These are phyloP conservation scores for Scheffersomyces lignosus DNA, from an alignment of 805 yeast genomes.

Conservation along the genomic window DNA sequence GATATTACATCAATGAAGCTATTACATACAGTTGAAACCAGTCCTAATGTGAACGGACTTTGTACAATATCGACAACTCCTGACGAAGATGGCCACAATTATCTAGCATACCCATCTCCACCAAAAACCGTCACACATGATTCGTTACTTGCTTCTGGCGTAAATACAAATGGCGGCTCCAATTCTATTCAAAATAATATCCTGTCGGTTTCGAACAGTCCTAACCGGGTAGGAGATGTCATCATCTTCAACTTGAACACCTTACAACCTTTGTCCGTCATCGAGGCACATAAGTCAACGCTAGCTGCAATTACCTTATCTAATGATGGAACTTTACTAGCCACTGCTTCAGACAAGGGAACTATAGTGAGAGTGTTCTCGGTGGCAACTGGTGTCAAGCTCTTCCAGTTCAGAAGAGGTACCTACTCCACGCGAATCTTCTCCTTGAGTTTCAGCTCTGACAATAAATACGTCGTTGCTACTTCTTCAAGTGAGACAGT, in stretches of 20 bases:
- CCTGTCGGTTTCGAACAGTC: conserved; percentile 40
- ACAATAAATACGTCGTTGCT: conserved; percentile 73
- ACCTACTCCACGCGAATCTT: conserved; percentile 80
- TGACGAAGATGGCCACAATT: conserved; percentile 42
- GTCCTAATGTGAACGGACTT: conserved; percentile 50
- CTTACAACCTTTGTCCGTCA: conserved; percentile 72
- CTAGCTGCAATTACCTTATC: conserved; percentile 69
- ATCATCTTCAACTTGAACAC: conserved; percentile 76
- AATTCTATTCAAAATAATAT: conserved; percentile 41
- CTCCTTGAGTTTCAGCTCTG: conserved; percentile 72
- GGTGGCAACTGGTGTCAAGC: conserved; percentile 58
- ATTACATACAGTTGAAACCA: conserved; percentile 46
- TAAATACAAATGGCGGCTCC: conserved; percentile 41
- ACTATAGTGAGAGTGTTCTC: conserved; percentile 84
- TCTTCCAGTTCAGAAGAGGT: conserved; percentile 80
- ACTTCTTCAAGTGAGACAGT: conserved; percentile 89
- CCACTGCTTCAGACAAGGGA: conserved; percentile 89
- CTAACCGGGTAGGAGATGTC: conserved; percentile 63
- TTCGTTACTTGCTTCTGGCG: conserved; percentile 39
- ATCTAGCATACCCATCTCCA: conserved; percentile 74
- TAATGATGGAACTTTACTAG: conserved; percentile 73
- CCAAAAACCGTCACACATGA: conserved; percentile 55
- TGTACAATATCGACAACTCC: conserved; percentile 55
- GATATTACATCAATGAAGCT: conserved; percentile 41
- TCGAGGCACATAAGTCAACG: conserved; percentile 84